phyloP scores from a whole-genome alignment of 345 rosid species.

The Ricinus communis region DNA sequence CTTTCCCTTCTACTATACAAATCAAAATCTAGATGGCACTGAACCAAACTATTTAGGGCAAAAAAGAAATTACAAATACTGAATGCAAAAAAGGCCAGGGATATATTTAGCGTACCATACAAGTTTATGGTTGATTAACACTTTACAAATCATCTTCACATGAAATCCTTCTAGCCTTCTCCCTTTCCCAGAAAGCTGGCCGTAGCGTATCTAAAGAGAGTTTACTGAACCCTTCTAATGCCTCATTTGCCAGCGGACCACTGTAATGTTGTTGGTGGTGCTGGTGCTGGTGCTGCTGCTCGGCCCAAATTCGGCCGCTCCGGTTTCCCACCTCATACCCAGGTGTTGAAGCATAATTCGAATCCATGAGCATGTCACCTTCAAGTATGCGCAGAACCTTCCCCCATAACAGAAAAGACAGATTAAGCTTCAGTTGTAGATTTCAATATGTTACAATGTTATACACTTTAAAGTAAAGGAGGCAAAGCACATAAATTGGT shows the following conservation, averaged over 20 bases:
- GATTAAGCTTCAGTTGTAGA: not conserved
- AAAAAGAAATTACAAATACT: not conserved
- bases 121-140: not conserved
- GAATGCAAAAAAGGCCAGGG: constrained; percentile 2
- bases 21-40: constrained; percentile 32
- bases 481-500: not conserved
- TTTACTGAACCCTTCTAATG: constrained; percentile 59
- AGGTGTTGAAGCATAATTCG: constrained; percentile 66
- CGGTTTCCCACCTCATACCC: constrained; percentile 75
- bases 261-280: constrained; percentile 44
- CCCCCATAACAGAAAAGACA: not conserved
- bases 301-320: constrained; percentile 78
- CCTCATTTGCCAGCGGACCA: constrained; percentile 46
- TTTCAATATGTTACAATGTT: not conserved
- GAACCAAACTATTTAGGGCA: constrained; percentile 7
- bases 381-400: constrained; percentile 94
- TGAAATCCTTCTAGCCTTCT: constrained; percentile 40
- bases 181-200: constrained; percentile 44
- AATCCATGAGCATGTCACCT: constrained; percentile 80
- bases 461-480: not conserved
- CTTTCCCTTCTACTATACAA: constrained; percentile 47
- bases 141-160: constrained; percentile 29
- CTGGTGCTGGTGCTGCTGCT: constrained; percentile 44
- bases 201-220: constrained; percentile 48
- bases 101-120: constrained; percentile 11